phyloP scores from a whole-genome alignment of 306 rosid species.

The Neltuma alba region DNA sequence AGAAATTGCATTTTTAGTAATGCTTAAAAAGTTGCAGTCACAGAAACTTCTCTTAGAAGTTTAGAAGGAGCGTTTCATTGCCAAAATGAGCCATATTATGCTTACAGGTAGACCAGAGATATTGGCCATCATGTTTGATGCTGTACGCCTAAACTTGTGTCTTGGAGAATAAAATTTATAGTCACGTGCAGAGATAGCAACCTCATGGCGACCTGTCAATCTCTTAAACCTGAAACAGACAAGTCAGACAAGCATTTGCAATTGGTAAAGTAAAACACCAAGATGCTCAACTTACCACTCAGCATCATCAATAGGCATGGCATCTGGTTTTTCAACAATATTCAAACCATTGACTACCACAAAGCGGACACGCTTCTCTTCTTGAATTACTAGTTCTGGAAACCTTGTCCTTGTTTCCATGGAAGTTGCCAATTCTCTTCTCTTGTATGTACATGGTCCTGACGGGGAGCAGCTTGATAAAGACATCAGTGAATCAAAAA shows the following conservation, averaged over 20 bases:
- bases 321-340: constrained; percentile 83
- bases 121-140: constrained; percentile 65
- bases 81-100: constrained; percentile 32
- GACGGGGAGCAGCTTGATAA: constrained; percentile 26
- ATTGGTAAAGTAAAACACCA: constrained; percentile 10
- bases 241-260: constrained; percentile 23
- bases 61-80: constrained; percentile 27
- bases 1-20: constrained; percentile 17
- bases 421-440: constrained; percentile 98
- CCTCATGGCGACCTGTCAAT: constrained; percentile 91
- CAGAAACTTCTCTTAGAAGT: constrained; percentile 20
- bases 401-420: constrained; percentile 87
- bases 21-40: constrained; percentile 13
- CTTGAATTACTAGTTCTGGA: constrained; percentile 93
- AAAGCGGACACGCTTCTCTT: constrained; percentile 95
- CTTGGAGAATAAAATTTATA: constrained; percentile 94
- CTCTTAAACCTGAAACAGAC: constrained; percentile 77
- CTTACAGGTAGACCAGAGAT: constrained; percentile 77
- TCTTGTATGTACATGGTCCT: constrained; percentile 77
- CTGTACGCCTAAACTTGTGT: constrained; percentile 81
- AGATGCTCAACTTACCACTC: constrained; percentile 67
- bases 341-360: constrained; percentile 90
- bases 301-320: constrained; percentile 64
- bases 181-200: constrained; percentile 69
- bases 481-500: constrained; percentile 11